phyloP scores from a whole-genome alignment of 2,329 filamentous ascomycete genomes.

The Aspergillus calidoustus region DNA sequence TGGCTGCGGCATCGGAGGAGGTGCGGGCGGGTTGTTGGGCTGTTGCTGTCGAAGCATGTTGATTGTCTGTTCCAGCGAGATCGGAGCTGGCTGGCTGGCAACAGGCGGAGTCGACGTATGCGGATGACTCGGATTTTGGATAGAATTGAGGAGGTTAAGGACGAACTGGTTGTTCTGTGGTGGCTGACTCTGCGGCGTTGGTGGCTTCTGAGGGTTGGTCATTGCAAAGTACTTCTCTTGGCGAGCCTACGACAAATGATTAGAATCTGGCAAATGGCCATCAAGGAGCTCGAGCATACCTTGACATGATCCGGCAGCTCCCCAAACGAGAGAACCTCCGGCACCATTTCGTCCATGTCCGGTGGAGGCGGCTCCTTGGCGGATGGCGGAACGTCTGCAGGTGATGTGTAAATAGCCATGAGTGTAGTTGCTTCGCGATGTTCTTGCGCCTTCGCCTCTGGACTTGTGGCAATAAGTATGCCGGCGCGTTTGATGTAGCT shows the following conservation, averaged over 20 bases:
- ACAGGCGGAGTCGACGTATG: slow-evolving; percentile 36
- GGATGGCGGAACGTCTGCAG: slow-evolving; percentile 51
- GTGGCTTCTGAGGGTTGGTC: slow-evolving; percentile 31
- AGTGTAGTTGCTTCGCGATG: slow-evolving; percentile 53
- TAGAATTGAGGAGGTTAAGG: slow-evolving; percentile 46
- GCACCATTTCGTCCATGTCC: slow-evolving; percentile 40
- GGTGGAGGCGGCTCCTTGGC: slow-evolving; percentile 52
- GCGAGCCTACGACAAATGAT: slow-evolving; percentile 37
- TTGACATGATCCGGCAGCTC: slow-evolving; percentile 47
- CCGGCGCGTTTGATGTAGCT: slow-evolving; percentile 52
- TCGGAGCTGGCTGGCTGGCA: slow-evolving; percentile 29
- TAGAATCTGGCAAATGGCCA: background rate
- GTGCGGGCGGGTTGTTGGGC: slow-evolving; percentile 26
- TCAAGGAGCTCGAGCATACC: slow-evolving; percentile 29
- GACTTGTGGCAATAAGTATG: slow-evolving; percentile 42
- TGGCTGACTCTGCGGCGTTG: slow-evolving; percentile 26
- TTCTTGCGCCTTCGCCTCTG: slow-evolving; percentile 50
- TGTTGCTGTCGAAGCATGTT: slow-evolving; percentile 44
- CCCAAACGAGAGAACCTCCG: slow-evolving; percentile 48
- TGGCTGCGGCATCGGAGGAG: slow-evolving; percentile 25
- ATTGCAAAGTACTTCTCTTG: slow-evolving; percentile 48
- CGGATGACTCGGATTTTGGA: slow-evolving; percentile 40
- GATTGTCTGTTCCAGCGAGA: slow-evolving; percentile 42
- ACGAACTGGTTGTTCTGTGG: slow-evolving; percentile 38
- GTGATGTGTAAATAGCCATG: slow-evolving; percentile 53